Percentiles rank a stretch among this genome's conserved stretches.
Conservation (phyloP, 2,329 filamentous ascomycete species). For the Penicillium sp. region DNA sequence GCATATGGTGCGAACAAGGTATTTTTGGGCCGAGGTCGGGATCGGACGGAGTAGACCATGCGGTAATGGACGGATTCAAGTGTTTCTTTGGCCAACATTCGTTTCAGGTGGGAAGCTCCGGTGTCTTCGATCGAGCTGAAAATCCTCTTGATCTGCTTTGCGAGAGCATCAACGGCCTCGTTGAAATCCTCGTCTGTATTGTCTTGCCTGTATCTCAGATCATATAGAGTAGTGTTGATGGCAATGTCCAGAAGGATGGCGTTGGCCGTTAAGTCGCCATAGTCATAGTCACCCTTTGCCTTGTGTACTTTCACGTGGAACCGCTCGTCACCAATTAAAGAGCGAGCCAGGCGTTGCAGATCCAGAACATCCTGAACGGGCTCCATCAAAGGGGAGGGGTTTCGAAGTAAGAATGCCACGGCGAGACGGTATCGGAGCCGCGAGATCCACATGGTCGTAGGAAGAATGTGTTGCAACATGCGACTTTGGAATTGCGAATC, state of each 20-base stretch:
- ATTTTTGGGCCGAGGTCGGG: conserved; percentile 57
- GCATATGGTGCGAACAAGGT: conserved; percentile 37
- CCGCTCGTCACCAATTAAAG: conserved; percentile 29
- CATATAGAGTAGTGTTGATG: conserved; percentile 63
- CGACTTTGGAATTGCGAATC: conserved; percentile 41
- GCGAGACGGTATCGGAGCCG: conserved; percentile 44
- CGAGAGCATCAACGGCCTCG: conserved; percentile 66
- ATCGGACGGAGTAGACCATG: conserved; percentile 69
- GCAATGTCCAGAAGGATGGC: conserved; percentile 71
- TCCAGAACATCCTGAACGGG: conserved; percentile 28
- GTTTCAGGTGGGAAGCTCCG: conserved; percentile 69
- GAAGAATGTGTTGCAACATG: conserved; percentile 42
- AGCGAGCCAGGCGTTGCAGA: conserved; percentile 29
- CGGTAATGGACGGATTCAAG: conserved; percentile 75
- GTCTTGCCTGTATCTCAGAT: conserved; percentile 30
- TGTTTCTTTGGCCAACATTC: conserved; percentile 74
- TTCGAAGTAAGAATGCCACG: conserved; percentile 34
- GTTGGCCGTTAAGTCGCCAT: conserved; percentile 64
- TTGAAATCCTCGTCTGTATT: conserved; percentile 62
- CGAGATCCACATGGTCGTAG: conserved; percentile 37
- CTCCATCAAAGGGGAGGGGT: conserved; percentile 28
- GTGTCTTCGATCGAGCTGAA: conserved; percentile 68
- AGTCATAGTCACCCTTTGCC: conserved; percentile 52
- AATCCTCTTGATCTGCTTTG: conserved; percentile 57
- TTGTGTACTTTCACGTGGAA: conserved; percentile 34